These are phyloP conservation scores for Phytophthora tubulina DNA, from an alignment of 352 stramenopile genomes.

Conservation along the genomic window DNA sequence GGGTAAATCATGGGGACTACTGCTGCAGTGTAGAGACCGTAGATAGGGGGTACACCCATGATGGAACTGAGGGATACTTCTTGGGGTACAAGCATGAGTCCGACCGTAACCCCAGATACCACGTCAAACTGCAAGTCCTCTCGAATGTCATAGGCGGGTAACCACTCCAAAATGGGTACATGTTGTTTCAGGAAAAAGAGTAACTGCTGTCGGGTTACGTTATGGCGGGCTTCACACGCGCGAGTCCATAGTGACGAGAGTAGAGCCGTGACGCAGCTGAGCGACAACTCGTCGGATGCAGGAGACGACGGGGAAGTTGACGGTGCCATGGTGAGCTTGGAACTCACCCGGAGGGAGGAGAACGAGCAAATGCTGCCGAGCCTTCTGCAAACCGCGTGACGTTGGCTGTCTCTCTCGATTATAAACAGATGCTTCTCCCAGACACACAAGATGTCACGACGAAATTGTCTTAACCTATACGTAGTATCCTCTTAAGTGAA, in stretches of 20 bases:
- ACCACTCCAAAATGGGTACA: constrained; percentile 78
- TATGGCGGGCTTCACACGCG: constrained; percentile 10
- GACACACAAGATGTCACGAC: not conserved
- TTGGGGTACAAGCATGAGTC: constrained; percentile 94
- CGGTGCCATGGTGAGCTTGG: constrained; percentile 24
- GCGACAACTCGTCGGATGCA: constrained; percentile 18
- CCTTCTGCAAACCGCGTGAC: constrained; percentile 12
- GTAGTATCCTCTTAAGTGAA: not conserved
- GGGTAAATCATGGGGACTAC: constrained; percentile 79
- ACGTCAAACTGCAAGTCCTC: constrained; percentile 77
- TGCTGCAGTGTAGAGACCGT: constrained; percentile 78
- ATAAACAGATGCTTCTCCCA: constrained; percentile 12
- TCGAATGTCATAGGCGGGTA: constrained; percentile 68
- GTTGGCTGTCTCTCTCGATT: constrained; percentile 13
- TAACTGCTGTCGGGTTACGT: constrained; percentile 40
- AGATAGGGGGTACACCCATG: constrained; percentile 80
- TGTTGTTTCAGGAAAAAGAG: constrained; percentile 61
- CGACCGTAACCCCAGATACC: constrained; percentile 76
- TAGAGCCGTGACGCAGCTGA: constrained; percentile 14
- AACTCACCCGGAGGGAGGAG: not conserved
- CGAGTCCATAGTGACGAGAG: constrained; percentile 32
- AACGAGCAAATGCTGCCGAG: not conserved
- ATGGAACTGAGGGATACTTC: constrained; percentile 93
- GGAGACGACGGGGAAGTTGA: constrained; percentile 31
- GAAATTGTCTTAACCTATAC: not conserved